A percentile compares a stretch with the other conserved stretches of the same genome.
Evolutionary conservation across 495 filamentous ascomycete genomes (phyloP).

Genomic region (Extremus antarcticus): DNA sequence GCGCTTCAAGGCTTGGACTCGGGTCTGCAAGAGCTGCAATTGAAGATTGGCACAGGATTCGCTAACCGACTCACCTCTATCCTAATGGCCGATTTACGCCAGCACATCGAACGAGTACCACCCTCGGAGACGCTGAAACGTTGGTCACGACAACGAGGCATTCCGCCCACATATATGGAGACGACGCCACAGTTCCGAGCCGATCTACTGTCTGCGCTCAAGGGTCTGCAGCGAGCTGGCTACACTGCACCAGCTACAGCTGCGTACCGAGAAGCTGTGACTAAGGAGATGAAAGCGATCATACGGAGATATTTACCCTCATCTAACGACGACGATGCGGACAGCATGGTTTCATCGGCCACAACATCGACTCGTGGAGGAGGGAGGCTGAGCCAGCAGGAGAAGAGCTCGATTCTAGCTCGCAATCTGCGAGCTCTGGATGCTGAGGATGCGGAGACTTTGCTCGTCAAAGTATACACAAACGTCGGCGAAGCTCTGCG

Average conservation of each 20-base stretch:
- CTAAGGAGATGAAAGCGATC: slow-evolving; percentile 77
- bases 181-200: slow-evolving; percentile 57
- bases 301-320: slow-evolving; percentile 80
- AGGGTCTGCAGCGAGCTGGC: slow-evolving; percentile 66
- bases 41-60: slow-evolving; percentile 75
- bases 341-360: slow-evolving; percentile 74
- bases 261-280: slow-evolving; percentile 74
- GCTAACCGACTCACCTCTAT: slow-evolving; percentile 70
- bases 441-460: slow-evolving; percentile 71
- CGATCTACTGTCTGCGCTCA: slow-evolving; percentile 54
- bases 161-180: slow-evolving; percentile 62
- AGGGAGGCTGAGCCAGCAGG: slow-evolving; percentile 62
- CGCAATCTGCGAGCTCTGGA: slow-evolving; percentile 82
- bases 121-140: slow-evolving; percentile 62
- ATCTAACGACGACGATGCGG: slow-evolving; percentile 84
- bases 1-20: slow-evolving; percentile 70
- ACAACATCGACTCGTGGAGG: slow-evolving; percentile 69
- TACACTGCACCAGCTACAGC: slow-evolving; percentile 69
- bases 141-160: slow-evolving; percentile 60
- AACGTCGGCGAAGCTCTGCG: slow-evolving; percentile 78
- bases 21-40: slow-evolving; percentile 62
- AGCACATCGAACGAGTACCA: slow-evolving; percentile 71
- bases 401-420: slow-evolving; percentile 82
- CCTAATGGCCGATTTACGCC: slow-evolving; percentile 65
- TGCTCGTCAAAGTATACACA: slow-evolving; percentile 73